These are phyloP conservation scores for Priceomyces castillae DNA, from an alignment of 805 yeast species.

Conservation along the genomic window DNA sequence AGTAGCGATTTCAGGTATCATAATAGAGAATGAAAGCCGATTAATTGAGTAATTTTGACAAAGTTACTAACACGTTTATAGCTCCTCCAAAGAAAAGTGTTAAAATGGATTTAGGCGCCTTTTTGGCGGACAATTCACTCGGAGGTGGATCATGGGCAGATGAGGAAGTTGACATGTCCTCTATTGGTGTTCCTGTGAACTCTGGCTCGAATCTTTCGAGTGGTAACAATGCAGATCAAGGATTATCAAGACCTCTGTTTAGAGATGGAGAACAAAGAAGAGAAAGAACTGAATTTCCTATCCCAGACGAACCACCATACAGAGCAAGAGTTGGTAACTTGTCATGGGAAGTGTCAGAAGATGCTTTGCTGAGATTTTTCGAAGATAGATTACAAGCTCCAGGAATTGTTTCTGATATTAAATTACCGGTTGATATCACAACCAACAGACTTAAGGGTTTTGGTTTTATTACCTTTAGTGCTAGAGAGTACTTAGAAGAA, in stretches of 20 bases:
- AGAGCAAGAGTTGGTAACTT: conserved; percentile 86
- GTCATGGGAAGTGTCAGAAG: conserved; percentile 78
- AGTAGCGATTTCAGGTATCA: neutral
- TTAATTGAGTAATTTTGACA: neutral
- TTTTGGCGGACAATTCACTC: conserved; percentile 71
- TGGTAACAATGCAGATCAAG: conserved; percentile 11
- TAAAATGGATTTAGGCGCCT: conserved; percentile 85
- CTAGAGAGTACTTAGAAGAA: conserved; percentile 48
- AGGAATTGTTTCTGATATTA: conserved; percentile 56
- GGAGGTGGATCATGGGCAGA: conserved; percentile 86
- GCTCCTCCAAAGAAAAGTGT: conserved; percentile 54
- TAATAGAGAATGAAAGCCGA: neutral
- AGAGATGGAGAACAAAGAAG: conserved; percentile 31
- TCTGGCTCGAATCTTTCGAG: conserved; percentile 21
- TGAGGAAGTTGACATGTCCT: conserved; percentile 68
- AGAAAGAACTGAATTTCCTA: conserved; percentile 69
- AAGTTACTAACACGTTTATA: conserved; percentile 8
- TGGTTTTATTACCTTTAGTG: conserved; percentile 51
- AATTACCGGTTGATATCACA: conserved; percentile 66
- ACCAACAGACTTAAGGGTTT: conserved; percentile 62
- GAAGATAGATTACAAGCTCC: conserved; percentile 53
- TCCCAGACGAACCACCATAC: conserved; percentile 90
- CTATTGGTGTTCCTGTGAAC: conserved; percentile 52
- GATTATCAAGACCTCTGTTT: conserved; percentile 3
- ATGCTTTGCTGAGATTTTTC: conserved; percentile 57